Evolutionary conservation across 345 rosid species (phyloP), one percentile per base, ranked within the genome.

Genomic region (Anacardium occidentale): DNA sequence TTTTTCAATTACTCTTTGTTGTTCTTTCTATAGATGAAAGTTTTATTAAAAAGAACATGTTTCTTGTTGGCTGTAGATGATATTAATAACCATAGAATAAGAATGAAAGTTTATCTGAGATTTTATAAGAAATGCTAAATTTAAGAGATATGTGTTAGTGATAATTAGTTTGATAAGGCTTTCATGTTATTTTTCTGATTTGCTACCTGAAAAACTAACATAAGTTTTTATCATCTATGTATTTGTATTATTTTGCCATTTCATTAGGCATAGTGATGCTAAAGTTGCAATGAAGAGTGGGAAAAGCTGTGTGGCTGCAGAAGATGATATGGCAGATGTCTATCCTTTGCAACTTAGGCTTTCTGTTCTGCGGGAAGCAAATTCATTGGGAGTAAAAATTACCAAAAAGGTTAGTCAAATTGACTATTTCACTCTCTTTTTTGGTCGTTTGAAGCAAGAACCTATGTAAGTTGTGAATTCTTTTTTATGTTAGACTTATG

Each of bases 261-360:
- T 67, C 60, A 55, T 72, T 68, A 93, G 99, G 98, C 94, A 95
- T 71, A 92, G 86, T 56, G 85, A 91, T 75, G 80, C 91, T 71
- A 95, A 88, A 83, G 83, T 76, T 83, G 83, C 86, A 40, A 74
- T 84, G 66, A 92, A 82, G 91, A 77, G 81, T 62, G 81, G 88
- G n/a, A 90, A 82, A 84, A 82, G 83, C 78, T 88, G 89, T 79
- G 83, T 86, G 8, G 88, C 91, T 75, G 90, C 94, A 44, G 96
- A 90, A 82, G 96, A 89, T 84, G 97, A 93, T 80, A 86, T 90
- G 85, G 87, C 89, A 14, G 98, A 93, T 85, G 99, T 93, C 64
- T 95, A 93, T 83, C 97, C 98, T 32, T 84, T 95, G 63, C 90
- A 89, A 70, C 89, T 95, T 62, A 92, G 97, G 82, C 89, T 95